Evolutionary conservation across 140 eudicot species (phyloP).

Genomic region (Stevia rebaudiana): DNA sequence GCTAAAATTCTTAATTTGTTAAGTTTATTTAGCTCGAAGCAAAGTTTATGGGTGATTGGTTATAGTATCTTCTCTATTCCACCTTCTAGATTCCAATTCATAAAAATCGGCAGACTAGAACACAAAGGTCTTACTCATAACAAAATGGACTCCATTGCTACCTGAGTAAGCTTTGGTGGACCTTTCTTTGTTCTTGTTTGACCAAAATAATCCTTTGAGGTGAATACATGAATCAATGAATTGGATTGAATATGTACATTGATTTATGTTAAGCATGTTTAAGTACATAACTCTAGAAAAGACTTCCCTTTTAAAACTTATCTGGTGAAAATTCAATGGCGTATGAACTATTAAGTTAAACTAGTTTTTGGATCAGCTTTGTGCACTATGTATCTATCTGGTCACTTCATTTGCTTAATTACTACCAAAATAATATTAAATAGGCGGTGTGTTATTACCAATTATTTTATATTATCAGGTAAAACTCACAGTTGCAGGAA

Average conservation of each 20-base stretch:
- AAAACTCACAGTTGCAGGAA: slow-evolving; percentile 84
- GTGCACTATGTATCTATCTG: neutral
- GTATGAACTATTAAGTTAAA: neutral
- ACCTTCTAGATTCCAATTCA: neutral
- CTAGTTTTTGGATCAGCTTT: neutral
- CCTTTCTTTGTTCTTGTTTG: slow-evolving; percentile 1
- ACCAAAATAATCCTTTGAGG: neutral
- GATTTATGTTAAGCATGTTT: slow-evolving; percentile 9
- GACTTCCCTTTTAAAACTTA: neutral
- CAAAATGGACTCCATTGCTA: neutral
- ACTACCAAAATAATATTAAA: neutral
- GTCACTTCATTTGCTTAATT: neutral
- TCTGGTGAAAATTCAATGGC: neutral
- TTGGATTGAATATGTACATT: neutral
- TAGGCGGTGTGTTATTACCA: neutral
- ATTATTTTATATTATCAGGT: slow-evolving; percentile 41
- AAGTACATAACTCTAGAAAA: neutral
- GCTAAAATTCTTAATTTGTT: neutral
- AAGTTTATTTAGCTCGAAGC: neutral
- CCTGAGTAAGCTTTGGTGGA: neutral
- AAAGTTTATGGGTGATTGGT: too few relatives aligned
- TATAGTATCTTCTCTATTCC: neutral
- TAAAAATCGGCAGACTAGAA: neutral
- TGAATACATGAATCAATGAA: neutral
- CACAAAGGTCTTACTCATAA: neutral